Base-by-base conservation (phyloP, 441 rosid species). In the Bruguiera hainesii region DNA sequence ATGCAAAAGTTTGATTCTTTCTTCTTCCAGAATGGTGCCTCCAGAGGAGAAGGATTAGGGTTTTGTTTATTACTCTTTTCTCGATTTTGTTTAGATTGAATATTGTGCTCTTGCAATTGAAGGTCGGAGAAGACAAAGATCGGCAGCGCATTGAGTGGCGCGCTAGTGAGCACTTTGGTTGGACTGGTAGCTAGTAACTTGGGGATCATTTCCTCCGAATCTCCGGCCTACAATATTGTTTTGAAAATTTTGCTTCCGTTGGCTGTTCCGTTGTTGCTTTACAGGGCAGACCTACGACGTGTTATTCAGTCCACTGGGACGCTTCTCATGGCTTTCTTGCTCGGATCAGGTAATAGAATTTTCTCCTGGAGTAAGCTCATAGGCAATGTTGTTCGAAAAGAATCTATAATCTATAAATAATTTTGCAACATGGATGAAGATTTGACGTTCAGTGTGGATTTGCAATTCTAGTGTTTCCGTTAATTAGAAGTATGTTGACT, bases 51-150 rank as follows among this genome's bases (percentile, higher is more conserved):
- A 37, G 42, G 46, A 37, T 37, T 37, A 37, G 46, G 46, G 46
- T 10, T 10, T 37, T 2, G 46, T 37, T 37, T 37, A 1, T 53
- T 59, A 15, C 21, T 26, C 15, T 46, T 5, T 37, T 29, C 33
- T 60, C 50, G 6, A 58, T 7, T 35, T 51, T 60, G 35, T 23
- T 35, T 23, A 39, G 46, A 13, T 39, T 49, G 13, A 13, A 1
- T 31, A 4, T 4, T 18, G 3, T 7, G 30, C 30, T 25, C 11
- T 55, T 67, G 29, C 30, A 6, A 39, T 59, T 69, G 60, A 75
- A 91, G 93, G 96, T 86, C 97, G 35, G 96, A 91, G 90, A 86
- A 81, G 78, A 89, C 90, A 33, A 84, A 84, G 80, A 60, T 89
- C 2, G 97, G 97, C 46, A 84, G 87, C 52, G 78, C 84, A 31